Evolutionary conservation across 176 grass and related monocot species (phyloP).

Genomic region (Zea luxurians): DNA sequence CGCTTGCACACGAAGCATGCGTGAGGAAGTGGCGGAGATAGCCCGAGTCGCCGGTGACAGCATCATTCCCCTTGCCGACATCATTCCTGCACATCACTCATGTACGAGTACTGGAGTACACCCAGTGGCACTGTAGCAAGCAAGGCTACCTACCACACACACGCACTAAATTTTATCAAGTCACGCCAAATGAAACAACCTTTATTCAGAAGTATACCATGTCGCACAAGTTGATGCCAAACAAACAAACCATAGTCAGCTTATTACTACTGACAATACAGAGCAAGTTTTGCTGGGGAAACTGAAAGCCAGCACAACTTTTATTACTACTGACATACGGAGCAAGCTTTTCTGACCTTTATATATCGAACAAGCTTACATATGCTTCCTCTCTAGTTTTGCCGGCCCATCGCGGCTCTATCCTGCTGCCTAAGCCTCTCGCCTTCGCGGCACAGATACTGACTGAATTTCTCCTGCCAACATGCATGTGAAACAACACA

Average conservation of each 20-base stretch:
- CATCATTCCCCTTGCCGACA: too few relatives aligned
- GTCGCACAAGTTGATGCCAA: conserved; percentile 6
- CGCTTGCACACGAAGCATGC: conserved; percentile 74
- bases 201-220: neutral
- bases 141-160: too few relatives aligned
- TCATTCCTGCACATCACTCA: too few relatives aligned
- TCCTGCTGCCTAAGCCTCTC: conserved; percentile 61
- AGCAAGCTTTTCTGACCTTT: too few relatives aligned
- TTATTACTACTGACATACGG: too few relatives aligned
- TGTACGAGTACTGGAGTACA: too few relatives aligned
- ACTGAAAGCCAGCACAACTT: neutral
- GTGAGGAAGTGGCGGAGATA: conserved; percentile 52
- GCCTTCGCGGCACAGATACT: conserved; percentile 49
- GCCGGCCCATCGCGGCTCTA: conserved; percentile 33
- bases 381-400: conserved; percentile 12
- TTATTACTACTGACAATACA: neutral
- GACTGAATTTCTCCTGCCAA: conserved; percentile 57
- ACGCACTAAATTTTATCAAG: neutral
- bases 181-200: neutral
- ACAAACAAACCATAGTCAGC: conserved; percentile 17
- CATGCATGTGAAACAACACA: neutral
- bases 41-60: too few relatives aligned
- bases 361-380: too few relatives aligned
- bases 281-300: neutral
- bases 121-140: too few relatives aligned